phyloP scores from a whole-genome alignment of 371 early-diverging fungal genomes.

The Mortierella sp. region DNA sequence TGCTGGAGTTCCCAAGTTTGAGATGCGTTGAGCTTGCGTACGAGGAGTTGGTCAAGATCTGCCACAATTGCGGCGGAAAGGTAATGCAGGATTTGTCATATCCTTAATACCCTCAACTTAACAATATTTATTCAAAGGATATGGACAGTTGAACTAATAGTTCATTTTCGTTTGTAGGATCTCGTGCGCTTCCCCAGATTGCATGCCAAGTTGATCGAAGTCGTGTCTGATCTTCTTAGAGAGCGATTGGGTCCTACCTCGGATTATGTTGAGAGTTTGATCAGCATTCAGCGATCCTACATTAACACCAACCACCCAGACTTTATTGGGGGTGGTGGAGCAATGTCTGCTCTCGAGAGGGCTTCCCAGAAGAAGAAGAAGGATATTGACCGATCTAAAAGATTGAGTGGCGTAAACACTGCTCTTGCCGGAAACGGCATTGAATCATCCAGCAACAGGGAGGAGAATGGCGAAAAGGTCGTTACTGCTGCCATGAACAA shows the following conservation, averaged over 20 bases:
- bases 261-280: slow-evolving; percentile 82
- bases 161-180: slow-evolving; percentile 59
- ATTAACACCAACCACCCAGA: slow-evolving; percentile 96
- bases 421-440: slow-evolving; percentile 30
- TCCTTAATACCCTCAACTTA: not conserved
- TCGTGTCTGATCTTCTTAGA: slow-evolving; percentile 83
- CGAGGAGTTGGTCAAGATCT: slow-evolving; percentile 90
- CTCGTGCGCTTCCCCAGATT: slow-evolving; percentile 85
- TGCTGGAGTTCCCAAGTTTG: slow-evolving; percentile 85
- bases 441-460: slow-evolving; percentile 29
- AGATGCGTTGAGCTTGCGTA: slow-evolving; percentile 90
- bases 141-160: not conserved
- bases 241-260: slow-evolving; percentile 82
- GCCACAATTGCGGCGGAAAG: slow-evolving; percentile 86
- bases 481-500: slow-evolving; percentile 39
- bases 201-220: slow-evolving; percentile 80
- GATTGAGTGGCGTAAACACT: slow-evolving; percentile 36
- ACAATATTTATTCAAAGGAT: not conserved
- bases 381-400: slow-evolving; percentile 42
- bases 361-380: slow-evolving; percentile 68
- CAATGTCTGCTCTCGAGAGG: slow-evolving; percentile 71
- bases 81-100: slow-evolving; percentile 29
- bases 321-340: slow-evolving; percentile 85
- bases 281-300: slow-evolving; percentile 89
- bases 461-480: slow-evolving; percentile 38